phyloP scores from a whole-genome alignment of 2,329 filamentous ascomycete genomes.

The Ophiostoma piceae region DNA sequence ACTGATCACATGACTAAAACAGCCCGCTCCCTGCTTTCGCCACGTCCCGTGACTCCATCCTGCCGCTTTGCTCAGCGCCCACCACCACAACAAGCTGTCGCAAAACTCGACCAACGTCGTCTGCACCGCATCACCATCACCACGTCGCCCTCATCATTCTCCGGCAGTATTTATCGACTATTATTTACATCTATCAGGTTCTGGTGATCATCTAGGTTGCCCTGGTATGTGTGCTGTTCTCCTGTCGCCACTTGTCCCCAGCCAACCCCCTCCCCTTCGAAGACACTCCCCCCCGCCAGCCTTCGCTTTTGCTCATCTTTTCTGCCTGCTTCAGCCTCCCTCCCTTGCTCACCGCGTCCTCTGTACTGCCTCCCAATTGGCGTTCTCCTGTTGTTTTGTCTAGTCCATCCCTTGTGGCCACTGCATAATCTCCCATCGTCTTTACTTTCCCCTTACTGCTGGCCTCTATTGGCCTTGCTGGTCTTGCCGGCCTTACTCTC shows the following conservation, averaged over 20 bases:
- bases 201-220: conserved; percentile 23
- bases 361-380: neutral
- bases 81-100: conserved; percentile 30
- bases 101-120: conserved; percentile 27
- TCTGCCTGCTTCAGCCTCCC: conserved; percentile 7
- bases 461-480: neutral
- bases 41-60: conserved; percentile 21
- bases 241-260: neutral
- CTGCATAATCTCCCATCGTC: neutral
- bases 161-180: conserved; percentile 32
- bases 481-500: conserved; percentile 5
- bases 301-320: conserved; percentile 12
- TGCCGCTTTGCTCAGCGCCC: conserved; percentile 22
- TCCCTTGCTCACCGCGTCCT: conserved; percentile 7
- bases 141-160: conserved; percentile 32
- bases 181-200: conserved; percentile 28
- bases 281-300: conserved; percentile 4
- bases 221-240: conserved; percentile 20
- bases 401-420: neutral
- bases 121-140: conserved; percentile 25
- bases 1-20: neutral
- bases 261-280: neutral
- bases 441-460: neutral
- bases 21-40: neutral
- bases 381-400: neutral